These are phyloP conservation scores for Aspergillus arachidicola DNA, from an alignment of 2,329 filamentous ascomycete species.

Conservation along the genomic window DNA sequence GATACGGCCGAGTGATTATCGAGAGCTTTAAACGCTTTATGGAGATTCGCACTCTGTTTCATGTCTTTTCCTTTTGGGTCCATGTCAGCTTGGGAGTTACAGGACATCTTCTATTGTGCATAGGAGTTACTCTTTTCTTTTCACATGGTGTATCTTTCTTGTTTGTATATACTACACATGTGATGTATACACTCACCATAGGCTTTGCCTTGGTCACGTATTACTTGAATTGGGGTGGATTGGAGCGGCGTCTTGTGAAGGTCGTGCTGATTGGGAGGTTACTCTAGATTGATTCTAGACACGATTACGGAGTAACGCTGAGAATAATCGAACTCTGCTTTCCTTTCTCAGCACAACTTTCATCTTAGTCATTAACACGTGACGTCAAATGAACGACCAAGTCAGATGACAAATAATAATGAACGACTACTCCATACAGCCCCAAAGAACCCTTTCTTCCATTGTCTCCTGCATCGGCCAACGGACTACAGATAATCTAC, in stretches of 20 bases:
- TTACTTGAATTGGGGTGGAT: not conserved
- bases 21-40: slow-evolving; percentile 63
- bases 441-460: not conserved
- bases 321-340: too few species aligned
- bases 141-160: not conserved
- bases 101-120: not conserved
- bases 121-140: not conserved
- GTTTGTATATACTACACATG: not conserved
- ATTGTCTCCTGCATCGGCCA: not conserved
- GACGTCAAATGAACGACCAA: not conserved
- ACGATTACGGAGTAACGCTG: not conserved
- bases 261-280: too few species aligned
- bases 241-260: not conserved
- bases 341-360: too few species aligned
- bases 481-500: not conserved
- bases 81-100: not conserved
- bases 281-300: not conserved
- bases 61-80: not conserved
- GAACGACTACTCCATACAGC: not conserved
- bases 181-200: not conserved
- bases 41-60: not conserved
- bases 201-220: not conserved
- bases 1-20: slow-evolving; percentile 85
- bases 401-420: not conserved
- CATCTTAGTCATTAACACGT: not conserved